Base-by-base conservation (phyloP, 495 filamentous ascomycete genomes). In the Evansstolkia leycettana region DNA sequence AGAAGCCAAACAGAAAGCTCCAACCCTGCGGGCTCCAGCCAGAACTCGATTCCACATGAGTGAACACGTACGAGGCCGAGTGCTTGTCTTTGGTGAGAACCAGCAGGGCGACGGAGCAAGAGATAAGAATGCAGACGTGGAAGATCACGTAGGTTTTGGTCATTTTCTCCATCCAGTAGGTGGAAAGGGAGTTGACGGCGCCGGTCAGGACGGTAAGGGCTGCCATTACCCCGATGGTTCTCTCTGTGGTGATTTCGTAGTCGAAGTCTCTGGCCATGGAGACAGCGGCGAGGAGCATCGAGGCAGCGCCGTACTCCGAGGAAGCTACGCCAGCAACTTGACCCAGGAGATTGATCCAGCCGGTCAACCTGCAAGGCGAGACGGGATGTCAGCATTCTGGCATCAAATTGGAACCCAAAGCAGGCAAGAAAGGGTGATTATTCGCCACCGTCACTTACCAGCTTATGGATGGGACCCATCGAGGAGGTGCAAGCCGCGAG, bases 291-390 rank as follows among this genome's bases (percentile, higher is more conserved):
- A 83, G 58, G 23, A 82, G 69, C 67, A 83, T 69, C 50, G 81
- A 75, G 0, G 75, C 71, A 4, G 73, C 68, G 5, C 75, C 76
- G 42, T 82, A 83, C 42, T 80, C 77, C 1, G 76, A 72, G 0
- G 72, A 75, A 5, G 78, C 78, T 19, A 74, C 64, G 25, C 78
- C 78, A 7, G 71, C 68, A 28, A 80, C 58, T 41, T 79, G 76
- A 26, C 78, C 78, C 3, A 80, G 60, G 2, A 83, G 64, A 41
- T 80, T 82, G 49, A 80, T 64, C 72, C 78, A 83, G 0, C 78
- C 78, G 28, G 64, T 51, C n/a, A 59, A 8, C 48, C 45, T 48
- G 23, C 15, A 9, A 11, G n/a, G n/a, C n/a, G n/a, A n/a, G n/a
- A 14, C 16, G 18, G 29, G 28, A 12, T 24, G 11, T 14, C 1